Base-by-base conservation (phyloP, 1,139 yeast species). In the Arxiozyma bovina region DNA sequence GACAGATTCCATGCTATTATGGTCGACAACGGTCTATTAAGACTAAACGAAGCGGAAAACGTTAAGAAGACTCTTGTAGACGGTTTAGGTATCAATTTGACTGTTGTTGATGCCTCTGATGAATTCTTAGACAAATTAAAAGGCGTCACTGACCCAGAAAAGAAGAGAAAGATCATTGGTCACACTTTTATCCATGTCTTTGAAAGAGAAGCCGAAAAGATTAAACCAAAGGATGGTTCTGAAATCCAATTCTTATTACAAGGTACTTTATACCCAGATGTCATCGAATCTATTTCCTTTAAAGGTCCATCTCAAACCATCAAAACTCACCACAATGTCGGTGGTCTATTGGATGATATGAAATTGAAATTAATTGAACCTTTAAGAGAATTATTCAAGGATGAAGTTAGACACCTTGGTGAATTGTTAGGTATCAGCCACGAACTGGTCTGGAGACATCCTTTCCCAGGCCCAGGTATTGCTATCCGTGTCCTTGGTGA, bases 401-500 rank as follows among this genome's bases (percentile, higher is more conserved):
- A 93, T 72, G 99, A 93, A 78, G 99, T 93, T 57, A 91, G 99
- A 75, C 87, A 84, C 67, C 79, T 93, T 66, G 99, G 99, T 73
- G 89, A 89, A 75, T 76, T 94, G 55, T 77, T 93, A 77, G 97
- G 96, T 54, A 94, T 93, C 66, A 95, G 98, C 50, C 94, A 89
- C 69, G 99, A 93, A 65, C 81, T 93, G 66, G 98, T 93, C 63
- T 91, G 99, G 98, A 88, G 99, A 80, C 99, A 93, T 71, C 99
- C 99, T 57, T 93, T 93, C 96, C 99, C 99, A 68, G 99, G 99
- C 70, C 99, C 99, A 71, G 99, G 99, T 77, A 87, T 93, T 70
- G 99, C 98, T 63, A 94, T 93, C 71, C 85, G 99, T 76, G 95
- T 93, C 56, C 78, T 93, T 56, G 99, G 99, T 64, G 98, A 91